Evolutionary conservation across 352 stramenopile genomes (phyloP).

Genomic region (Globisporangium nagaii): DNA sequence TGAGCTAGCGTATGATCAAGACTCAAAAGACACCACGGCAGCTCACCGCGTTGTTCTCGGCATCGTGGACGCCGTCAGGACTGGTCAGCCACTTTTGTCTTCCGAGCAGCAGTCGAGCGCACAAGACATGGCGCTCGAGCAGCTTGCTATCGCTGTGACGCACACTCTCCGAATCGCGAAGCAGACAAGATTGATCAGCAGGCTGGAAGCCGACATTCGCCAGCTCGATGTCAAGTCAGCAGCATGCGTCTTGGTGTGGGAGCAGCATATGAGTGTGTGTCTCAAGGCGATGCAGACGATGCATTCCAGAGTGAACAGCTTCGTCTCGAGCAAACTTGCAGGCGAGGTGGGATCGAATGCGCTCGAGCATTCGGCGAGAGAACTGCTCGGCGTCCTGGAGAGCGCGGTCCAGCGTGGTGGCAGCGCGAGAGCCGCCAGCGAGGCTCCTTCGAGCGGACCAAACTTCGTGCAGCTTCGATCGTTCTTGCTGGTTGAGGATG

Average conservation of each 20-base stretch:
- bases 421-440: neutral
- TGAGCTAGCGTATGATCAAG: neutral
- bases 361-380: neutral
- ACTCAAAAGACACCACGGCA: too few species aligned
- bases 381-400: neutral
- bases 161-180: neutral
- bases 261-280: neutral
- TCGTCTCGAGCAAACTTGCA: neutral
- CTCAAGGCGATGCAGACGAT: neutral
- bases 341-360: neutral
- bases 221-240: neutral
- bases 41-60: neutral
- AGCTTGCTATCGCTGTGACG: neutral
- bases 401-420: neutral
- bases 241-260: neutral
- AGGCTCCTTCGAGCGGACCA: neutral
- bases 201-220: neutral
- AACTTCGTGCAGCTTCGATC: neutral
- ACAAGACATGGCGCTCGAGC: neutral
- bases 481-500: conserved; percentile 1
- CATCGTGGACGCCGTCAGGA: neutral
- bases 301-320: neutral
- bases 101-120: too few species aligned
- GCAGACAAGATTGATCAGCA: neutral
- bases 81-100: neutral